Evolutionary conservation across 768 basidiomycete species (phyloP), one percentile per base, ranked within the genome.

Genomic region (Boletellus ananas): DNA sequence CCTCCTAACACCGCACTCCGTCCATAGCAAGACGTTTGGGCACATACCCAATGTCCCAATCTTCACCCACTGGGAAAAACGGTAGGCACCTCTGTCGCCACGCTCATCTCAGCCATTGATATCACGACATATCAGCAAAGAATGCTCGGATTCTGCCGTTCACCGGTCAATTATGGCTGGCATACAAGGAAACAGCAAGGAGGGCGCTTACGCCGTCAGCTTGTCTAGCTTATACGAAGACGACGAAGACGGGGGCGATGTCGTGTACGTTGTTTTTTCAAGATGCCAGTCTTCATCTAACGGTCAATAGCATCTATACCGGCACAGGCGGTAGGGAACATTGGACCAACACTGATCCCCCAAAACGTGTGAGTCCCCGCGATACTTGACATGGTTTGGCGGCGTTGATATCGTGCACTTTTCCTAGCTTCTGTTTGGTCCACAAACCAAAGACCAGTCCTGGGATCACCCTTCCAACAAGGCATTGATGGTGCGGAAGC

Each of bases 221-320:
- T 3, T 66, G 18, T 64, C 66, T 2, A 4, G n/a, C 18, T 9
- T 6, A 9, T 66, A 68, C 47, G 7, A 37, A 37, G 64, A 68
- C 29, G 38, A 66, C 20, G 50, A 62, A 35, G 65, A 66, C 34
- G 50, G 49, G 0, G 65, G 64, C 1, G 59, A 66, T 17, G 42
- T 61, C 3, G 52, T 68, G 67, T 68, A 45, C 31, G 59, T 2
- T 9, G 13, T 27, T 41, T 42, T 40, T 8, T 17, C 20, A 7
- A 13, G 21, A 53, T 14, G 6, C 21, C n/a, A 3, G 29, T n/a
- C 0, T n/a, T 2, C 17, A 6, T 31, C 52, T 56, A 35, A 54
- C 27, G 27, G 17, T 45, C 25, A 29, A 18, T 29, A 66, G 65
- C 12, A 54, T 69, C 16, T 67, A 67, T 37, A 67, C 65, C 12